These are phyloP conservation scores for Tilletia indica DNA, from an alignment of 1,284 basidiomycete species.

Conservation along the genomic window DNA sequence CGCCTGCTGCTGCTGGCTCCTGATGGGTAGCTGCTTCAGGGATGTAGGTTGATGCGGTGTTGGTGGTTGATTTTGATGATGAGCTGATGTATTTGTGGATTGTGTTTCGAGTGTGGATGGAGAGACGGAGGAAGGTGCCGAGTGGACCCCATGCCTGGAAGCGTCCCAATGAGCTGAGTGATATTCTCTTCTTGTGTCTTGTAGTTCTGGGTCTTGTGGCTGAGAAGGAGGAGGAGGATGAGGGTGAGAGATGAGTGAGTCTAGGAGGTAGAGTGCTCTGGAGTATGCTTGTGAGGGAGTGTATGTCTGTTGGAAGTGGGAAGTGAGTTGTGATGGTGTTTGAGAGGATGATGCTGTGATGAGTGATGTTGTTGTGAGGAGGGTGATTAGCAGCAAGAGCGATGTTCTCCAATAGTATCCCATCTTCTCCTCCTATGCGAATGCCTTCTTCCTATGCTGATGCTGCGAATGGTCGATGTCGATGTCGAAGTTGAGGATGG, in stretches of 20 bases:
- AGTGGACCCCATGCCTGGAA: slow-evolving; percentile 7
- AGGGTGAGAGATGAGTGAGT: neutral
- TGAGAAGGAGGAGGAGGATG: neutral
- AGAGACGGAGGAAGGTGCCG: slow-evolving; percentile 5
- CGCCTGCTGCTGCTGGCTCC: neutral
- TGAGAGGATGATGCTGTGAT: neutral
- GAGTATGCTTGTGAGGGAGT: neutral
- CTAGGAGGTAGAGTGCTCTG: neutral
- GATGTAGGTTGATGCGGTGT: neutral
- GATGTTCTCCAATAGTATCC: too few species aligned
- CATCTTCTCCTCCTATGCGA: too few species aligned
- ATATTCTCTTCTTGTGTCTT: neutral
- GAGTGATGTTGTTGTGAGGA: neutral
- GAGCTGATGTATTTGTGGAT: neutral
- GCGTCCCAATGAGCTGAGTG: slow-evolving; percentile 9
- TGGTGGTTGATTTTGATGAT: neutral
- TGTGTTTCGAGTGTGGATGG: neutral
- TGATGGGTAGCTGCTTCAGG: neutral
- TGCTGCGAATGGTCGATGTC: too few species aligned
- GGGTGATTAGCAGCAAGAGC: too few species aligned
- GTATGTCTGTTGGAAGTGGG: neutral
- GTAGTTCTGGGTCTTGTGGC: neutral
- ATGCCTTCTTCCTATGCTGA: too few species aligned
- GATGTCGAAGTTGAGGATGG: too few species aligned
- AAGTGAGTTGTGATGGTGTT: neutral